Conservation (phyloP, 495 filamentous ascomycete species). For the Aspergillus nidulans region DNA sequence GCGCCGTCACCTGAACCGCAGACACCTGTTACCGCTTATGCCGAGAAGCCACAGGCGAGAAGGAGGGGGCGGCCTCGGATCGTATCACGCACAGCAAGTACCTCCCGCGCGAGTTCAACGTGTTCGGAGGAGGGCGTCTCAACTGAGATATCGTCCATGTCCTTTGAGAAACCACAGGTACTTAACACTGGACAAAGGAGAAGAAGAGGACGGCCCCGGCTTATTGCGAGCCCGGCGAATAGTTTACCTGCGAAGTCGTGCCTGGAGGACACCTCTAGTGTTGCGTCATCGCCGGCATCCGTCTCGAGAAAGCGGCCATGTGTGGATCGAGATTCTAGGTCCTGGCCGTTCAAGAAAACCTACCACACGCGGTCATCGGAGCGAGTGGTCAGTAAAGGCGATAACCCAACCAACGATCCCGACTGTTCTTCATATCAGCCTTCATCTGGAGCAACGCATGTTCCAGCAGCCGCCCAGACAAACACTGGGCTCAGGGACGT, state of each 20-base stretch:
- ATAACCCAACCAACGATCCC: not conserved
- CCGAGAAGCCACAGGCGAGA: not conserved
- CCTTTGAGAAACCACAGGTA: constrained; percentile 1
- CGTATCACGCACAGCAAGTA: constrained; percentile 2
- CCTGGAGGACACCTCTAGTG: constrained; percentile 20
- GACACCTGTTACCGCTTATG: not conserved
- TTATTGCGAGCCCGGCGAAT: constrained; percentile 16
- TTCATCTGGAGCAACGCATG: constrained; percentile 8
- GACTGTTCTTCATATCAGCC: not conserved
- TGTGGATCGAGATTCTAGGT: constrained; percentile 11
- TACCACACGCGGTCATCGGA: constrained; percentile 11
- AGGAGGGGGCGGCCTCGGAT: not conserved
- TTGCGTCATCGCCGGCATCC: constrained; percentile 33
- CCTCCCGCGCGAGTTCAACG: not conserved
- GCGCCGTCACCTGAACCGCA: not conserved
- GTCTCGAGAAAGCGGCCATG: constrained; percentile 21
- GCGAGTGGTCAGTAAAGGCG: not conserved
- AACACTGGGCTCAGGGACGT: constrained; percentile 10
- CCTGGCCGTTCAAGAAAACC: constrained; percentile 27
- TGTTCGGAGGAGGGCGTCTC: not conserved
- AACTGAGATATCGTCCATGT: no score
- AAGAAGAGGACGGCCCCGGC: constrained; percentile 5
- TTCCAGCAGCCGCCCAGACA: constrained; percentile 21
- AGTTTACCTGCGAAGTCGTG: constrained; percentile 8
- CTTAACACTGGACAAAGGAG: no score